Evolutionary conservation across 495 filamentous ascomycete species (phyloP).

Genomic region (Hypomontagnella monticulosa): DNA sequence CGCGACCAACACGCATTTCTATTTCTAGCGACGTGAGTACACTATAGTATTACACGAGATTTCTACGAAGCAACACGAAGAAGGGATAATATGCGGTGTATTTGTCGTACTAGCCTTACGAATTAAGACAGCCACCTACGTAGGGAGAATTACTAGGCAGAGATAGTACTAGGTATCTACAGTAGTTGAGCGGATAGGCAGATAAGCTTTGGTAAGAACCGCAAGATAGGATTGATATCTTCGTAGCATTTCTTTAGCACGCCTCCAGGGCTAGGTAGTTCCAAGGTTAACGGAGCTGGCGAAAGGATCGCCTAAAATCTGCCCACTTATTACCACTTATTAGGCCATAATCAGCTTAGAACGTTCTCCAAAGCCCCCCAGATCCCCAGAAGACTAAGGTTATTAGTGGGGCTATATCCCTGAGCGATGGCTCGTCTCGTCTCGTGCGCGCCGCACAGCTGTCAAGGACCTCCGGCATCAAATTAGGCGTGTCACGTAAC

Average conservation of each 20-base stretch:
- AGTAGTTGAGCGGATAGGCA: constrained; percentile 1
- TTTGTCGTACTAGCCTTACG: too few species aligned
- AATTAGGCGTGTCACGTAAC: constrained; percentile 37
- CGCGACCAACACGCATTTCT: constrained; percentile 5
- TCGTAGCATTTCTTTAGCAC: background rate
- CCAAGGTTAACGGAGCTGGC: constrained; percentile 27
- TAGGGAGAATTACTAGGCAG: too few species aligned
- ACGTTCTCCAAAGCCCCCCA: constrained; percentile 4
- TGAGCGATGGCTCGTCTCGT: constrained; percentile 10
- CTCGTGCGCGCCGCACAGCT: constrained; percentile 10
- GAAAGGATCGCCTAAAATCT: constrained; percentile 32
- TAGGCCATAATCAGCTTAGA: constrained; percentile 21
- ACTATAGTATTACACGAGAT: constrained; percentile 16
- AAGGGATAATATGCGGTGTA: background rate
- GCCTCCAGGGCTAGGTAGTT: background rate
- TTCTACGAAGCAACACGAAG: constrained; percentile 28
- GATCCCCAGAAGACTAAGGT: constrained; percentile 25
- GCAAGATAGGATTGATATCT: too few species aligned
- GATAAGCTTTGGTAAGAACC: background rate
- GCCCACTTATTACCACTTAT: constrained; percentile 32
- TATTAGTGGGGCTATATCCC: constrained; percentile 26
- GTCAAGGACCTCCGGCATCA: constrained; percentile 1
- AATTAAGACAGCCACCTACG: too few species aligned
- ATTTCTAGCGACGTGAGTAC: constrained; percentile 12
- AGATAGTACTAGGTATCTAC: too few species aligned